Evolutionary conservation across 768 basidiomycete genomes (phyloP).

Genomic region (Asterophora parasitica): DNA sequence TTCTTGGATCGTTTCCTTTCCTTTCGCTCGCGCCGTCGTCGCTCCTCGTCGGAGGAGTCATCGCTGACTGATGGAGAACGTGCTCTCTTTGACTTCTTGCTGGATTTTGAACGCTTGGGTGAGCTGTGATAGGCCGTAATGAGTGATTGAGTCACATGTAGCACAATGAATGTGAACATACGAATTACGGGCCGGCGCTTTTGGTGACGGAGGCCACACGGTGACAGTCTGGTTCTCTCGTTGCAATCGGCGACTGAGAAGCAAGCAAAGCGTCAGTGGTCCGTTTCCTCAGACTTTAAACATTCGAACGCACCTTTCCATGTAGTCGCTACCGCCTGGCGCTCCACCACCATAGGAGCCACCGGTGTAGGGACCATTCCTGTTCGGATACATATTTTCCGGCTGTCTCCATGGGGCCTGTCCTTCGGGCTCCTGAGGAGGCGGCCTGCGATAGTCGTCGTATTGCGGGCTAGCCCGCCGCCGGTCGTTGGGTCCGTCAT

Average conservation of each 20-base stretch:
- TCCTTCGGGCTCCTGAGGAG: conserved; percentile 28
- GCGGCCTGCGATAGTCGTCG: conserved; percentile 47
- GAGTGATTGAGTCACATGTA: background rate
- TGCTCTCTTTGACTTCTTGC: conserved; percentile 56
- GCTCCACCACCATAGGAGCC: conserved; percentile 31
- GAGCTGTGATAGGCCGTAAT: conserved; percentile 36
- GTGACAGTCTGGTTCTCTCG: conserved; percentile 51
- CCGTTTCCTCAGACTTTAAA: background rate
- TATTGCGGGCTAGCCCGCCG: conserved; percentile 56
- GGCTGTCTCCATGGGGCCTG: conserved; percentile 41
- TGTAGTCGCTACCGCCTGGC: conserved; percentile 43
- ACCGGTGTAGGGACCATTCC: conserved; percentile 26
- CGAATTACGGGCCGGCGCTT: conserved; percentile 54
- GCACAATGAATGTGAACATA: conserved; percentile 29
- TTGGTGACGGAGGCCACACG: conserved; percentile 85
- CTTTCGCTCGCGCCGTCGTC: conserved; percentile 52
- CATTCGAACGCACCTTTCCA: conserved; percentile 57
- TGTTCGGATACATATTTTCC: conserved; percentile 55
- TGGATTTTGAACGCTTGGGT: conserved; percentile 48
- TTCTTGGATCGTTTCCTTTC: conserved; percentile 55
- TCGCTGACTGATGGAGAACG: conserved; percentile 48
- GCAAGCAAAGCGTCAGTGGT: conserved; percentile 2
- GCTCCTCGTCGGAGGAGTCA: conserved; percentile 53
- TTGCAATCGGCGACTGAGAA: conserved; percentile 61
- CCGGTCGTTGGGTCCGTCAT: conserved; percentile 7